Evolutionary conservation across 129 eudicot species (phyloP).

Genomic region (Artemisia argyi): DNA sequence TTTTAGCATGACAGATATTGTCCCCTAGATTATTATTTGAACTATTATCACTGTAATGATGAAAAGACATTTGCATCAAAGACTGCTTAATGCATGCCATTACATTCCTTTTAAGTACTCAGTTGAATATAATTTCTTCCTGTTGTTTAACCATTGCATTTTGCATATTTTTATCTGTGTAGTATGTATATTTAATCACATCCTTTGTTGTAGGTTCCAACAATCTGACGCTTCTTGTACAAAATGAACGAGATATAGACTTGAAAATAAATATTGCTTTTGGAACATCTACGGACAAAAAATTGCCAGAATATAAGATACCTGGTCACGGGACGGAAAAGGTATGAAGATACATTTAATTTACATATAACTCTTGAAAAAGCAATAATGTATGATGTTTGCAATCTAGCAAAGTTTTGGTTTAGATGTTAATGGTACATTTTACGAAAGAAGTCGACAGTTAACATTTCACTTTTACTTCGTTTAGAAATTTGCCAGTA

Average conservation of each 20-base stretch:
- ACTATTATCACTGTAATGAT: too few species aligned
- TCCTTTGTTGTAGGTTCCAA: constrained; percentile 24
- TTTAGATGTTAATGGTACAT: too few species aligned
- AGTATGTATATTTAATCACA: constrained; percentile 2
- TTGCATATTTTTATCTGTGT: neutral
- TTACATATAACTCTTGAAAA: neutral
- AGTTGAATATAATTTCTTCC: neutral
- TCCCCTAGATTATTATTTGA: too few species aligned
- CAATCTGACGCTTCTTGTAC: constrained; percentile 26
- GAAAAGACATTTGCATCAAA: too few species aligned
- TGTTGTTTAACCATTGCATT: neutral
- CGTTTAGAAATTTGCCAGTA: too few species aligned
- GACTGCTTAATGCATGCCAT: too few species aligned
- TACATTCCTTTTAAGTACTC: neutral
- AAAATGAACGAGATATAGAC: constrained; percentile 24
- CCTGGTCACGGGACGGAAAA: constrained; percentile 18
- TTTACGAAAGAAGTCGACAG: too few species aligned
- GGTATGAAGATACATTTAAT: constrained; percentile 10
- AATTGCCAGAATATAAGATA: constrained; percentile 15
- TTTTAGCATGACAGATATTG: neutral
- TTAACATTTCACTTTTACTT: too few species aligned
- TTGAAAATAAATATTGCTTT: constrained; percentile 23
- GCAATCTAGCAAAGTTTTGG: neutral
- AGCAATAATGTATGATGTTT: neutral
- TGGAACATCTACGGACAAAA: constrained; percentile 10